Evolutionary conservation across 495 filamentous ascomycete species (phyloP).

Genomic region (Bathelium albidoporum): DNA sequence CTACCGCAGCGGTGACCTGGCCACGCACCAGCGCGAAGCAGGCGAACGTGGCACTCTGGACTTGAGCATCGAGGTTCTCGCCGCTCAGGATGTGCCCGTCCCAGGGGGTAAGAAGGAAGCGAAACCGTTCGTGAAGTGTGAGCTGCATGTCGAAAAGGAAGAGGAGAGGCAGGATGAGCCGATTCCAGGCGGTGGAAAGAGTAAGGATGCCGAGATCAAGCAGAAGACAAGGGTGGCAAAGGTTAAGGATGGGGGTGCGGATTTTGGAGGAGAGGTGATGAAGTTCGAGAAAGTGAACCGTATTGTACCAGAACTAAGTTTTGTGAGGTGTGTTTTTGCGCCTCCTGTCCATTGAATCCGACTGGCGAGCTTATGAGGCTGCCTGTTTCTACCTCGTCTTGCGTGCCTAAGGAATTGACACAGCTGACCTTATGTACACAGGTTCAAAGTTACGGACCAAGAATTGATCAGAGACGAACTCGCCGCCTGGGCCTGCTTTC

Average conservation of each 20-base stretch:
- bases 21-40: conserved; percentile 14
- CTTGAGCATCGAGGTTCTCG: conserved; percentile 44
- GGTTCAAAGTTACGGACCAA: conserved; percentile 80
- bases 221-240: conserved; percentile 50
- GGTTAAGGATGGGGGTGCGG: conserved; percentile 47
- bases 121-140: conserved; percentile 68
- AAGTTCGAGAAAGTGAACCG: conserved; percentile 50
- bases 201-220: conserved; percentile 55
- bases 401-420: neutral
- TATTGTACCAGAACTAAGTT: conserved; percentile 68
- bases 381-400: too few relatives aligned
- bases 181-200: conserved; percentile 37
- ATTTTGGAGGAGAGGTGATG: conserved; percentile 56
- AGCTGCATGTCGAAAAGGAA: conserved; percentile 64
- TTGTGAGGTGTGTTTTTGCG: conserved; percentile 60
- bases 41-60: conserved; percentile 38
- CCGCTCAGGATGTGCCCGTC: conserved; percentile 47
- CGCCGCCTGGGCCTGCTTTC: conserved; percentile 79
- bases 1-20: conserved; percentile 37
- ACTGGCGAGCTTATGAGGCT: too few relatives aligned
- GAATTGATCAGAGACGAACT: conserved; percentile 63
- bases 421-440: conserved; percentile 21
- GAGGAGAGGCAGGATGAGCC: conserved; percentile 28
- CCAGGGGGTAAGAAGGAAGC: conserved; percentile 52
- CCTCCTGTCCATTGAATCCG: too few relatives aligned